These are phyloP conservation scores for Aspergillus bridgeri DNA, from an alignment of 495 filamentous ascomycete genomes.

Conservation along the genomic window DNA sequence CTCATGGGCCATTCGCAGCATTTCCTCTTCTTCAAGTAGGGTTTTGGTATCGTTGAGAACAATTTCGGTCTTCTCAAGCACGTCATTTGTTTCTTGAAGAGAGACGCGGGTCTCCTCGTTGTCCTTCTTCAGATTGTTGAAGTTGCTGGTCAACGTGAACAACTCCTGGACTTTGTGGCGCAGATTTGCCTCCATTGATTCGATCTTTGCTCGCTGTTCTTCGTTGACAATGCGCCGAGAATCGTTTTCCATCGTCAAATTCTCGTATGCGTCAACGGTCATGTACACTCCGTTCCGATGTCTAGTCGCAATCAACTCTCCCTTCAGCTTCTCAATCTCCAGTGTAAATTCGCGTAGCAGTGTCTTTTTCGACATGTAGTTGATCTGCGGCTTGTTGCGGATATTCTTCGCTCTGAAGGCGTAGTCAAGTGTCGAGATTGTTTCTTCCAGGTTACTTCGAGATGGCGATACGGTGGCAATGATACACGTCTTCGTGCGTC, in stretches of 20 bases:
- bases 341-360: conserved; percentile 81
- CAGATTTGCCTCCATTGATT: conserved; percentile 84
- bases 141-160: conserved; percentile 76
- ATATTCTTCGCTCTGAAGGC: conserved; percentile 98
- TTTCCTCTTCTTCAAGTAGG: conserved; percentile 73
- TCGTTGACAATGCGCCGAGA: conserved; percentile 88
- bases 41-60: conserved; percentile 72
- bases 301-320: conserved; percentile 86
- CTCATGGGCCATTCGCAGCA: conserved; percentile 78
- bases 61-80: conserved; percentile 83
- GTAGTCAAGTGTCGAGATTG: conserved; percentile 95
- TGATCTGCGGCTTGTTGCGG: conserved; percentile 93
- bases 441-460: conserved; percentile 93
- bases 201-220: conserved; percentile 88
- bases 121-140: conserved; percentile 81
- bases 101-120: conserved; percentile 68
- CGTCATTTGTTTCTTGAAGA: conserved; percentile 72
- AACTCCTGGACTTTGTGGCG: conserved; percentile 90
- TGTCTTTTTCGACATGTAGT: conserved; percentile 89
- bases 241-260: conserved; percentile 85
- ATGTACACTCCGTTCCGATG: conserved; percentile 95
- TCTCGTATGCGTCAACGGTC: conserved; percentile 76
- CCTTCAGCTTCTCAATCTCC: conserved; percentile 94
- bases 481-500: conserved; percentile 95
- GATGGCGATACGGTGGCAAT: conserved; percentile 95